Conservation (phyloP, 2,329 filamentous ascomycete genomes). For the Diaporthe destruens region DNA sequence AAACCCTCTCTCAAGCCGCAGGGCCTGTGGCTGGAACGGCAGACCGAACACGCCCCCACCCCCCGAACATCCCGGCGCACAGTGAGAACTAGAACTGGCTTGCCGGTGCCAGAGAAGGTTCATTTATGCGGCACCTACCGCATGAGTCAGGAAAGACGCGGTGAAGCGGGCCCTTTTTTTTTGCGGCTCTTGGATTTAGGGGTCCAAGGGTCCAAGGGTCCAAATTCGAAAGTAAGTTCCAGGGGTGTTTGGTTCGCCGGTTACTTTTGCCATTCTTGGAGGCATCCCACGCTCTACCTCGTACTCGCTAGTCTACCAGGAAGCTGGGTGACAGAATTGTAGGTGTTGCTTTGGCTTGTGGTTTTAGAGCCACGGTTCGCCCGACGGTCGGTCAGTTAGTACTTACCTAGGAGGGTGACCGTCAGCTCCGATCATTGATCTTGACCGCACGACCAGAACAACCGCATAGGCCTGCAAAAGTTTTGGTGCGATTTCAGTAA, state of each 20-base stretch:
- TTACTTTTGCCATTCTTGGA: neutral
- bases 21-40: neutral
- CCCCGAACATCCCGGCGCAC: neutral
- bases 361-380: no score
- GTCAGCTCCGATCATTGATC: neutral
- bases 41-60: neutral
- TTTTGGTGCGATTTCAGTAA: no score
- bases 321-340: neutral
- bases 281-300: neutral
- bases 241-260: neutral
- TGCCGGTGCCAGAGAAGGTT: slow-evolving; percentile 21
- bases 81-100: slow-evolving; percentile 23
- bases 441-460: neutral
- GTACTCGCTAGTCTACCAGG: no score
- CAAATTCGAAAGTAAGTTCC: neutral
- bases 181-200: neutral
- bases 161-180: neutral
- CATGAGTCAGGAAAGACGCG: slow-evolving; percentile 8
- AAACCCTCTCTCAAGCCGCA: neutral
- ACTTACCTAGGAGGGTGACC: no score
- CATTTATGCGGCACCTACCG: slow-evolving; percentile 7
- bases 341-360: neutral
- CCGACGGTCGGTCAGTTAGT: no score
- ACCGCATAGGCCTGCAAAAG: no score
- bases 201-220: slow-evolving; percentile 25